Evolutionary conservation across 352 stramenopile genomes (phyloP), one percentile per base, ranked within the genome.

Genomic region (Phytopythium montanum): DNA sequence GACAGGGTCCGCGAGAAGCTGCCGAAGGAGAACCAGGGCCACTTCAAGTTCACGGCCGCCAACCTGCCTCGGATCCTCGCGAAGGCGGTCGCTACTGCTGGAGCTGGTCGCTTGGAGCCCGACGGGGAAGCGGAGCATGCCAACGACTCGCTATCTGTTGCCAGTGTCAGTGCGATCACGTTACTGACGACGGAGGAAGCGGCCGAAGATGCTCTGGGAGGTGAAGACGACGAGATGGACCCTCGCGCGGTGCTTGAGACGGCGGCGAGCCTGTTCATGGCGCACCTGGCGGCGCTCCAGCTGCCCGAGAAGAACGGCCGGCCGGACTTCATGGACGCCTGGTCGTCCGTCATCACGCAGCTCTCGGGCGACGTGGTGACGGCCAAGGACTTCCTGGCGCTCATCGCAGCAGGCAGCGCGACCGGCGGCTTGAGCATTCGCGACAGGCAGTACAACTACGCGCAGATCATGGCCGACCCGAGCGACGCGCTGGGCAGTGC

Each of bases 321-420:
- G 14, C 69, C 80, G 10, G 77, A 90, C 60, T 88, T 87, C 58
- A 90, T 90, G 75, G 78, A 88, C 58, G 67, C 77, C 39, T 88
- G 77, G 76, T 87, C 76, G n/a, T 76, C 79, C 2, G 72, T 76
- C 49, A 82, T 87, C 68, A 62, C 65, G n/a, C 80, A 81, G 41
- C 64, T 87, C n/a, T 85, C 79, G 3, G 78, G 73, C 52, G 79
- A 89, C 48, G 64, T 89, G 9, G 75, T 89, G 46, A 87, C 64
- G 2, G 75, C 73, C 4, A 65, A 76, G 1, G 79, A 87, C 50
- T 86, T 89, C 53, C 66, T 89, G n/a, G 45, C 44, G 4, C 70
- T 89, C 41, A 81, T 89, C 39, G 79, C 71, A 4, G 59, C 62
- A 8, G 69, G 80, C 8, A 58, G 64, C 33, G 60, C 69, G 28